Conservation (phyloP, 352 stramenopile genomes). For the Pythium utonaiense region DNA sequence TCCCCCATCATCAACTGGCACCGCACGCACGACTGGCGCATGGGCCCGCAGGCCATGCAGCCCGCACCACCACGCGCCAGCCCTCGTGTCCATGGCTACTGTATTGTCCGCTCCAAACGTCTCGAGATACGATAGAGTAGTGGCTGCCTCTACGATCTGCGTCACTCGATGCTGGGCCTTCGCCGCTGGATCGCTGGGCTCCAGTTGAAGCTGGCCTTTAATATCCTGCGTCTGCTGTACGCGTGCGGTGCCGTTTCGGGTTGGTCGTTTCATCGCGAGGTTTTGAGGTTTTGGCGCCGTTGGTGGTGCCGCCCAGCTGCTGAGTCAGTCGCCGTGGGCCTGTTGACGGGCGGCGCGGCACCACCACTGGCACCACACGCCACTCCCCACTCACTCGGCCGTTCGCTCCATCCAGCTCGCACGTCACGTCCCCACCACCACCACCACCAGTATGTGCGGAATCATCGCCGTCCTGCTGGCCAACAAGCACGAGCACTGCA, state of each 20-base stretch:
- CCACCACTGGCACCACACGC: conserved; percentile 7
- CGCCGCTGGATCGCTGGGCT: too few species aligned
- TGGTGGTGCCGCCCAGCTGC: conserved; percentile 23
- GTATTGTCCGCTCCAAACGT: too few species aligned
- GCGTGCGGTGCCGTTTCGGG: conserved; percentile 15
- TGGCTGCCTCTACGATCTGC: too few species aligned
- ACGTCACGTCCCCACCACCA: neutral
- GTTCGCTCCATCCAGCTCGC: neutral
- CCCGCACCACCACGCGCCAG: too few species aligned
- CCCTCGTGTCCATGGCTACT: too few species aligned
- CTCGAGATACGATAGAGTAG: too few species aligned
- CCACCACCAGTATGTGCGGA: conserved; percentile 90
- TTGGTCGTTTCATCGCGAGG: conserved; percentile 4
- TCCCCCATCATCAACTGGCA: too few species aligned
- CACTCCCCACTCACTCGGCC: neutral
- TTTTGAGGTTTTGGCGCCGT: conserved; percentile 25
- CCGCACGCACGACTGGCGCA: too few species aligned
- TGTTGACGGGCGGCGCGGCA: conserved; percentile 12
- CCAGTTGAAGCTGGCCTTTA: conserved; percentile 8
- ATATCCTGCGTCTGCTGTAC: conserved; percentile 6
- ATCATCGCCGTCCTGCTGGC: conserved; percentile 96
- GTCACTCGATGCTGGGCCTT: too few species aligned
- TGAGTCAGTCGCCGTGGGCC: conserved; percentile 16
- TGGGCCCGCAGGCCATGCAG: too few species aligned
- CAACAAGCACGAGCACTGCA: conserved; percentile 94